Percentiles rank a stretch among this genome's conserved stretches.
Conservation (phyloP, 768 basidiomycete species). For the Russula vinacea region DNA sequence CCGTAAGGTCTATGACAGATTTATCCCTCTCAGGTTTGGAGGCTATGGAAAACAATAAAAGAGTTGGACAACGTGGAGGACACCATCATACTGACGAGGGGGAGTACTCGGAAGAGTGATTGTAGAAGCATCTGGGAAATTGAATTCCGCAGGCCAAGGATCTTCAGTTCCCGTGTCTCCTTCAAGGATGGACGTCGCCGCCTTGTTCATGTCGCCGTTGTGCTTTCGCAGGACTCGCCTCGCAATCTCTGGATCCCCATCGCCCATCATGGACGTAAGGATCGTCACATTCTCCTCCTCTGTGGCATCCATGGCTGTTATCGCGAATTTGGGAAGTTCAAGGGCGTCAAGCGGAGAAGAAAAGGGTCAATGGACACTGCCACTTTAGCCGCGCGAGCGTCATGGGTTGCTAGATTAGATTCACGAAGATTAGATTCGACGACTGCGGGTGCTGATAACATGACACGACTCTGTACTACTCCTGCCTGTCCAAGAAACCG, state of each 20-base stretch:
- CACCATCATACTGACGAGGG: constrained; percentile 30
- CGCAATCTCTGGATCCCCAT: constrained; percentile 46
- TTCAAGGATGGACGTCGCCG: constrained; percentile 37
- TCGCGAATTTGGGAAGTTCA: background rate
- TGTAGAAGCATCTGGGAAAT: constrained; percentile 18
- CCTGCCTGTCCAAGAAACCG: constrained; percentile 55
- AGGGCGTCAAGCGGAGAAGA: background rate
- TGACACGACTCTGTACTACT: constrained; percentile 28
- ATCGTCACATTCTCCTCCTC: constrained; percentile 39
- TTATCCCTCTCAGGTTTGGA: constrained; percentile 34
- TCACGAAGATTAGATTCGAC: background rate
- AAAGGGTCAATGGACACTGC: background rate
- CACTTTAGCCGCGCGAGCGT: background rate
- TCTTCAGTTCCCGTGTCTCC: constrained; percentile 32
- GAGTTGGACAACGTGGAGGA: background rate
- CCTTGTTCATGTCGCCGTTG: constrained; percentile 49
- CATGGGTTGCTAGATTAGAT: constrained; percentile 15
- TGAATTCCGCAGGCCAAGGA: constrained; percentile 12
- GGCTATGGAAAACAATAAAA: constrained; percentile 29
- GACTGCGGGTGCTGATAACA: background rate
- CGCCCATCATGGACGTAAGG: constrained; percentile 42
- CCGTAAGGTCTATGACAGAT: constrained; percentile 56
- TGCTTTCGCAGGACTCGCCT: constrained; percentile 58
- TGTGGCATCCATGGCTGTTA: constrained; percentile 15
- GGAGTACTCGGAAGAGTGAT: constrained; percentile 33